Evolutionary conservation across 176 grass and related monocot genomes (phyloP).

Genomic region (Oryza brachyantha): DNA sequence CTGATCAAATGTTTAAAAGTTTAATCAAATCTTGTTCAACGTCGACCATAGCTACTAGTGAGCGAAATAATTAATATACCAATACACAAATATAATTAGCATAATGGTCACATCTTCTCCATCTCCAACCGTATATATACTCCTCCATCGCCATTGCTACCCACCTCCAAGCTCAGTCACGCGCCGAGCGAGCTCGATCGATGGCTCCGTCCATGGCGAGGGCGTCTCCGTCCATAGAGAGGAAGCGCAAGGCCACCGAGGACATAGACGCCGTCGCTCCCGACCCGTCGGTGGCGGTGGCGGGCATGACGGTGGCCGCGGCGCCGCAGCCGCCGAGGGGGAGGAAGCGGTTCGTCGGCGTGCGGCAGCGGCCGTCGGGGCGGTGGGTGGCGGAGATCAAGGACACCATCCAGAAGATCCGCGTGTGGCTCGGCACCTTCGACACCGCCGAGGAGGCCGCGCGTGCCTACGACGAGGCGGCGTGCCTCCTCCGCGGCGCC

Average conservation of each 20-base stretch:
- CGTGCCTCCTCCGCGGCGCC: constrained; percentile 56
- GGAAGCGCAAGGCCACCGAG: constrained; percentile 39
- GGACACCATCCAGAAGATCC: constrained; percentile 59
- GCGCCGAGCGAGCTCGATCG: neutral
- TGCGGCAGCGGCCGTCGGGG: constrained; percentile 57
- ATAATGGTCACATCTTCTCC: no score
- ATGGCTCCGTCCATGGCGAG: constrained; percentile 24
- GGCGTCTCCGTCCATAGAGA: neutral
- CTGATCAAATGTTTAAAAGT: neutral
- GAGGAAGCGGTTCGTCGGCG: constrained; percentile 58
- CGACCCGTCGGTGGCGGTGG: neutral
- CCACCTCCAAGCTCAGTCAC: neutral
- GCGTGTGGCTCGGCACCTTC: constrained; percentile 73
- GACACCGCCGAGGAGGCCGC: constrained; percentile 67
- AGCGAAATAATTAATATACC: no score
- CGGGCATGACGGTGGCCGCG: no score
- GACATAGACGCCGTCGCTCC: neutral
- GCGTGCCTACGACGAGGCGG: constrained; percentile 60
- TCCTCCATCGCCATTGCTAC: neutral
- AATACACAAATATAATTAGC: no score
- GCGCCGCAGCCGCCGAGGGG: constrained; percentile 40
- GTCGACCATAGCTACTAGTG: no score
- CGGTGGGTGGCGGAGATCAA: constrained; percentile 78
- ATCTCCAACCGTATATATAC: constrained; percentile 24
- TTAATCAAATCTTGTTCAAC: no score